Percentiles rank a stretch among this genome's conserved stretches.
Evolutionary conservation across 805 yeast species (phyloP).

Genomic region (Scheffersomyces coipomensis): DNA sequence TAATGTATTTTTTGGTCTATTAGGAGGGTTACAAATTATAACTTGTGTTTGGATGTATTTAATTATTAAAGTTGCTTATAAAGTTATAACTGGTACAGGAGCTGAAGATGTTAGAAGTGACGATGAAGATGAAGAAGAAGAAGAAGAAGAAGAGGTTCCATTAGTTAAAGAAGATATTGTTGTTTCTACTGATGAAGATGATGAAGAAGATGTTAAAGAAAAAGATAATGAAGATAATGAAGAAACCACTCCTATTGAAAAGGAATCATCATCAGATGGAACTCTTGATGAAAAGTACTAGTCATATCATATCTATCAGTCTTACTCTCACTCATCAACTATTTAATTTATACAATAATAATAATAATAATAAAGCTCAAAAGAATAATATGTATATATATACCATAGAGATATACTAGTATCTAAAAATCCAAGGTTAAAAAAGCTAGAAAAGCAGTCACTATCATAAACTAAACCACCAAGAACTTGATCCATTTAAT

Average conservation of each 20-base stretch:
- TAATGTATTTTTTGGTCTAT: slow-evolving; percentile 49
- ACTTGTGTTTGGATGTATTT: slow-evolving; percentile 72
- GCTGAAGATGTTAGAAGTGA: slow-evolving; percentile 91
- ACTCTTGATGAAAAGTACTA: slow-evolving; percentile 7
- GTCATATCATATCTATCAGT: too few species aligned
- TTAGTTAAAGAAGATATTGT: slow-evolving; percentile 13
- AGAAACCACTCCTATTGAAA: background rate
- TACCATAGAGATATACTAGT: too few species aligned
- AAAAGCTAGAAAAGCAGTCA: too few species aligned
- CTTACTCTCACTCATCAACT: too few species aligned
- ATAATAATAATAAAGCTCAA: too few species aligned
- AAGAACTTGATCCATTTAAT: too few species aligned
- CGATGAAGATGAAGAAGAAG: slow-evolving; percentile 55
- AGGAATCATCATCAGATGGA: slow-evolving; percentile 4
- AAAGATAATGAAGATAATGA: background rate
- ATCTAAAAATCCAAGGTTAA: too few species aligned
- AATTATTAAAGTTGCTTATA: slow-evolving; percentile 67
- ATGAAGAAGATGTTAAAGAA: slow-evolving; percentile 10
- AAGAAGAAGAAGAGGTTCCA: slow-evolving; percentile 15
- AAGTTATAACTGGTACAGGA: slow-evolving; percentile 66
- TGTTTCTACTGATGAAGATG: slow-evolving; percentile 4
- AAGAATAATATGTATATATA: too few species aligned
- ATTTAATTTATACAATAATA: too few species aligned
- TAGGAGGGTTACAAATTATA: slow-evolving; percentile 65
- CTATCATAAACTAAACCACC: too few species aligned